Percentiles rank a stretch among this genome's conserved stretches.
Evolutionary conservation across 2,329 filamentous ascomycete species (phyloP).

Genomic region (Cordyceps militaris): DNA sequence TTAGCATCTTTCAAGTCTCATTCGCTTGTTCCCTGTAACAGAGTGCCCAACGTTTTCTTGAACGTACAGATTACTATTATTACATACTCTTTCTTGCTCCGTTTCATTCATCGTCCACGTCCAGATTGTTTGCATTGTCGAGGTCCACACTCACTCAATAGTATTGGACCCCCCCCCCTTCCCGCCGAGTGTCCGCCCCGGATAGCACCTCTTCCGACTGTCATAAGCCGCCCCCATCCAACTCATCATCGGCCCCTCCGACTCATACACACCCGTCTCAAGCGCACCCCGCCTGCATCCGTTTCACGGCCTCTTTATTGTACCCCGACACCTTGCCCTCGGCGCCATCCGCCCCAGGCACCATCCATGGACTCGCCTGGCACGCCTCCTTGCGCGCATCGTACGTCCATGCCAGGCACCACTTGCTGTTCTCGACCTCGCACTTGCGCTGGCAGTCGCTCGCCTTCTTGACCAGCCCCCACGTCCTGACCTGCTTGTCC

Average conservation of each 20-base stretch:
- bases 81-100: too few relatives aligned
- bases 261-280: background rate
- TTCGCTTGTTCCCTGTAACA: too few relatives aligned
- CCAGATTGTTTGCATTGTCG: too few relatives aligned
- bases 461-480: slow-evolving; percentile 29
- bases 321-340: slow-evolving; percentile 26
- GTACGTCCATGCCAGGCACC: slow-evolving; percentile 47
- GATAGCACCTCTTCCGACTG: too few relatives aligned
- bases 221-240: background rate
- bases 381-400: slow-evolving; percentile 34
- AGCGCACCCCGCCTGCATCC: slow-evolving; percentile 21
- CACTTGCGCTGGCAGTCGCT: slow-evolving; percentile 39
- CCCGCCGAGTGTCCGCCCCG: too few relatives aligned
- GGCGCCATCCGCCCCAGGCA: slow-evolving; percentile 31
- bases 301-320: slow-evolving; percentile 24
- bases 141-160: too few relatives aligned
- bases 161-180: too few relatives aligned
- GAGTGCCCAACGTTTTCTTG: too few relatives aligned
- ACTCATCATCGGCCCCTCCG: background rate
- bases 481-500: slow-evolving; percentile 35
- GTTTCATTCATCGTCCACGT: too few relatives aligned
- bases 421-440: slow-evolving; percentile 24
- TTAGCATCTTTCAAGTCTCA: too few relatives aligned
- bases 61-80: too few relatives aligned
- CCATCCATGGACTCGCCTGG: slow-evolving; percentile 42